These are phyloP conservation scores for Colletotrichum tabaci DNA, from an alignment of 2,329 filamentous ascomycete genomes.

Conservation along the genomic window DNA sequence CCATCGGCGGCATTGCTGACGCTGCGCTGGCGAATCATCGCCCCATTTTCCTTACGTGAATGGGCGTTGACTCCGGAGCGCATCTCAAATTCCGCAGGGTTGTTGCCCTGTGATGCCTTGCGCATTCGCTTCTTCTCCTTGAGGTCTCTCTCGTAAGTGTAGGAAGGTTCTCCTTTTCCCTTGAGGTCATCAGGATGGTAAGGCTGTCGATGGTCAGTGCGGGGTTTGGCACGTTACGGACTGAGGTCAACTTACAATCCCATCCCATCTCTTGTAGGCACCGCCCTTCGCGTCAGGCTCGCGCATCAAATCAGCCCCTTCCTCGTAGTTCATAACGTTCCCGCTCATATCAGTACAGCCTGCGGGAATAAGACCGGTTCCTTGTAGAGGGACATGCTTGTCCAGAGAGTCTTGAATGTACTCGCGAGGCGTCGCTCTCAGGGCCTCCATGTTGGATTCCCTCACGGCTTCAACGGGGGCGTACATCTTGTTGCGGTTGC, in stretches of 20 bases:
- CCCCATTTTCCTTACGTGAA: conserved; percentile 45
- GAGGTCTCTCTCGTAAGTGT: conserved; percentile 76
- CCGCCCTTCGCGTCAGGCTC: conserved; percentile 78
- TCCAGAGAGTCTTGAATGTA: conserved; percentile 81
- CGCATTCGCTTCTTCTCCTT: conserved; percentile 69
- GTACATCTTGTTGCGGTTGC: conserved; percentile 75
- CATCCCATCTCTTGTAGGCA: conserved; percentile 84
- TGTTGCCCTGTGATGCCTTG: conserved; percentile 46
- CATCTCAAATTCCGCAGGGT: conserved; percentile 64
- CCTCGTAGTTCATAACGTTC: conserved; percentile 81
- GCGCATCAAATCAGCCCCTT: conserved; percentile 89
- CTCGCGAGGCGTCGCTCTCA: conserved; percentile 85
- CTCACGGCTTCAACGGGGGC: conserved; percentile 85
- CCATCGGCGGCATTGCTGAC: conserved; percentile 55
- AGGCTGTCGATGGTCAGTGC: conserved; percentile 56
- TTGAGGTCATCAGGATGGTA: conserved; percentile 86
- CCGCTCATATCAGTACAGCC: conserved; percentile 79
- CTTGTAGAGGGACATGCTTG: conserved; percentile 85
- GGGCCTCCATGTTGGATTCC: conserved; percentile 80
- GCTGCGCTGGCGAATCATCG: conserved; percentile 59
- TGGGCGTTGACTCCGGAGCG: conserved; percentile 52
- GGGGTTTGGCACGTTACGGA: neutral
- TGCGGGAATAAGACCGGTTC: conserved; percentile 82
- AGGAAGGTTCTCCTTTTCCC: conserved; percentile 85
- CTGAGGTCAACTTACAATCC: conserved; percentile 71